Conservation (phyloP, 257 asterid species). For the Plantago elongata region DNA sequence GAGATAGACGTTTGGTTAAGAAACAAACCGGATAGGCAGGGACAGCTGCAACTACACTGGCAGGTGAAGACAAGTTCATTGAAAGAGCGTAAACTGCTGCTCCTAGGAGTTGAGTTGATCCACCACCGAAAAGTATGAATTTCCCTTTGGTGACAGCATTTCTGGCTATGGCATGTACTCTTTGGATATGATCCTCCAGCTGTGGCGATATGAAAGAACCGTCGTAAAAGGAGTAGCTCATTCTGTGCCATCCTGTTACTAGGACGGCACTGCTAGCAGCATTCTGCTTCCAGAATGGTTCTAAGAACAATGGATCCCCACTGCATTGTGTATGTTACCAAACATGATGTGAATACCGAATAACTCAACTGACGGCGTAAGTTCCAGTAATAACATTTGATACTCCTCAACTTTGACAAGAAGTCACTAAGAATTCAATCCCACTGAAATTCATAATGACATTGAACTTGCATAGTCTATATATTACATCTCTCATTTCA, state of each 20-base stretch:
- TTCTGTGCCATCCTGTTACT: constrained; percentile 75
- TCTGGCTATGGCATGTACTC: constrained; percentile 35
- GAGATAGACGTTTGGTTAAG: too few species aligned
- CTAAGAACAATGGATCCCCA: constrained; percentile 52
- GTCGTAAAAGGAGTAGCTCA: constrained; percentile 46
- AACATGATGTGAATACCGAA: too few species aligned
- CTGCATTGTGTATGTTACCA: constrained; percentile 20
- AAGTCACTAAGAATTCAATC: neutral
- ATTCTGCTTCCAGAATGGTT: constrained; percentile 45
- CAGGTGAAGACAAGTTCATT: constrained; percentile 39
- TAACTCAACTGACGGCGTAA: too few species aligned
- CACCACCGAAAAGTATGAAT: constrained; percentile 52
- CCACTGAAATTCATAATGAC: neutral
- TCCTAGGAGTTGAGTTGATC: constrained; percentile 60
- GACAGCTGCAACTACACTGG: constrained; percentile 43
- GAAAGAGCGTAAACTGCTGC: constrained; percentile 83
- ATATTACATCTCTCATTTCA: too few species aligned
- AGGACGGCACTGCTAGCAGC: constrained; percentile 53
- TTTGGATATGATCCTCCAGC: constrained; percentile 39
- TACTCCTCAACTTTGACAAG: too few species aligned
- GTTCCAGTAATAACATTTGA: neutral
- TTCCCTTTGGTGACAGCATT: constrained; percentile 54
- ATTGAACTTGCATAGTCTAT: too few species aligned
- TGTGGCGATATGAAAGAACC: constrained; percentile 27
- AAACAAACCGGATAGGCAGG: constrained; percentile 55